Percentiles rank a stretch among this genome's conserved stretches.
These are phyloP conservation scores for Stachybotrys chlorohalonatus DNA, from an alignment of 2,329 filamentous ascomycete genomes.

Conservation along the genomic window DNA sequence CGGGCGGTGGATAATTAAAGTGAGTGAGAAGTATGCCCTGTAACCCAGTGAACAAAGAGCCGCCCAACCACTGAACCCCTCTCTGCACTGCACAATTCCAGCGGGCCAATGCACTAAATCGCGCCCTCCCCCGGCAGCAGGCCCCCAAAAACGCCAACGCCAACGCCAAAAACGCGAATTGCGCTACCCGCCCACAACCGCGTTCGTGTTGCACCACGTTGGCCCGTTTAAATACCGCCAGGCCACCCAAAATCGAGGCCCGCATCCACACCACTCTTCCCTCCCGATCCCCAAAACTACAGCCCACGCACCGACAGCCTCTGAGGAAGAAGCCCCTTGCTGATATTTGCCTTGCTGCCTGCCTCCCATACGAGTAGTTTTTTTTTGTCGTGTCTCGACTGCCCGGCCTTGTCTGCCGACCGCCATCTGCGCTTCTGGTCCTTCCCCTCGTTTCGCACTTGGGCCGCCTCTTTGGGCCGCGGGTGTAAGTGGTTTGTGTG, in stretches of 20 bases:
- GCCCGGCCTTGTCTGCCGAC: background rate
- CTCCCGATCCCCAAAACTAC: background rate
- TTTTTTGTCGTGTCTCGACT: no score
- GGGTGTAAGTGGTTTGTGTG: background rate
- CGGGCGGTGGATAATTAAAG: background rate
- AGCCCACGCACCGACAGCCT: no score
- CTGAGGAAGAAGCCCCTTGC: no score
- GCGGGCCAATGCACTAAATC: background rate
- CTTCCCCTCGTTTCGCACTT: background rate
- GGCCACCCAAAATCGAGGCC: background rate
- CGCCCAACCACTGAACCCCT: background rate
- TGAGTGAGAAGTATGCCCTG: background rate
- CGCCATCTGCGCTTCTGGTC: background rate
- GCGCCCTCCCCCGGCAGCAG: background rate
- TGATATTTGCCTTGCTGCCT: no score
- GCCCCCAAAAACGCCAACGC: constrained; percentile 8
- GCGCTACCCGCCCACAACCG: constrained; percentile 5
- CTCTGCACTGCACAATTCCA: background rate
- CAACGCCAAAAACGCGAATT: constrained; percentile 8
- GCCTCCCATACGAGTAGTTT: no score
- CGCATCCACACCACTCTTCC: background rate
- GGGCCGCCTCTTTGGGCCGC: background rate
- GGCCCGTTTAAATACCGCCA: constrained; percentile 12
- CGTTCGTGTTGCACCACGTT: constrained; percentile 7
- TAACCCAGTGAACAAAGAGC: background rate